These are phyloP conservation scores for Chara braunii DNA, from an alignment of 139 green algal species.

Conservation along the genomic window DNA sequence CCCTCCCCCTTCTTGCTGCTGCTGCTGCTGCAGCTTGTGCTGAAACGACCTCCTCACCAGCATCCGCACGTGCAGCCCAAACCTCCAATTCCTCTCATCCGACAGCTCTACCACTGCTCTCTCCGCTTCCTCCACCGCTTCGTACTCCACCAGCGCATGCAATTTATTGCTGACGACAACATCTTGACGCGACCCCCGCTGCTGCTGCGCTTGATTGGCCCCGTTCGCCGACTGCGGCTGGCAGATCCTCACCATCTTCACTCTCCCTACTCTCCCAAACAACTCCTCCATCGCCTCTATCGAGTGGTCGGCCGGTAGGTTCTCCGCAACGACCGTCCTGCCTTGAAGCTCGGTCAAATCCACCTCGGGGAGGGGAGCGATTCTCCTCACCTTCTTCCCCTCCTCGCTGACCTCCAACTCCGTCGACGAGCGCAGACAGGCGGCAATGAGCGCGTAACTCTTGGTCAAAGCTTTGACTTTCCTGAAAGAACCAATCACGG, in stretches of 20 bases:
- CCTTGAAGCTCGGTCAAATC: slow-evolving; percentile 20
- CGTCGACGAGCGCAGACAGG: background rate
- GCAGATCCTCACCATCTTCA: slow-evolving; percentile 39
- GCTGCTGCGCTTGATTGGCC: slow-evolving; percentile 14
- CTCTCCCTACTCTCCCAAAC: slow-evolving; percentile 28
- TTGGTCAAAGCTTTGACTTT: slow-evolving; percentile 15
- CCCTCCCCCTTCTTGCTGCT: slow-evolving; percentile 7
- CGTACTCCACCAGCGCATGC: slow-evolving; percentile 31
- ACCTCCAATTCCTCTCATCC: slow-evolving; percentile 26
- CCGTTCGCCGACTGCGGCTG: slow-evolving; percentile 24
- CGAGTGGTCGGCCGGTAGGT: slow-evolving; percentile 31
- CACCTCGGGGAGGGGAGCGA: slow-evolving; percentile 13
- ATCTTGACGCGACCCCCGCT: background rate
- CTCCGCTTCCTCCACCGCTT: slow-evolving; percentile 20
- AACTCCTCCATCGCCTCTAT: slow-evolving; percentile 36
- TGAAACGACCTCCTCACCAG: slow-evolving; percentile 13
- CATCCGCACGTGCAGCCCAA: slow-evolving; percentile 20
- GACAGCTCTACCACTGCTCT: slow-evolving; percentile 22
- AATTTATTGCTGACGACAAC: slow-evolving; percentile 35
- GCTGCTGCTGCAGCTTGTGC: background rate
- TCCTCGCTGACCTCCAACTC: slow-evolving; percentile 23
- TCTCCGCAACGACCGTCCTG: slow-evolving; percentile 33
- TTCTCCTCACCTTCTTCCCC: slow-evolving; percentile 27
- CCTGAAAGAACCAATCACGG: slow-evolving; percentile 3
- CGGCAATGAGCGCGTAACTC: background rate